Percentiles rank a stretch among this genome's conserved stretches.
These are phyloP conservation scores for Rhodofomes roseus DNA, from an alignment of 1,284 basidiomycete genomes.

Conservation along the genomic window DNA sequence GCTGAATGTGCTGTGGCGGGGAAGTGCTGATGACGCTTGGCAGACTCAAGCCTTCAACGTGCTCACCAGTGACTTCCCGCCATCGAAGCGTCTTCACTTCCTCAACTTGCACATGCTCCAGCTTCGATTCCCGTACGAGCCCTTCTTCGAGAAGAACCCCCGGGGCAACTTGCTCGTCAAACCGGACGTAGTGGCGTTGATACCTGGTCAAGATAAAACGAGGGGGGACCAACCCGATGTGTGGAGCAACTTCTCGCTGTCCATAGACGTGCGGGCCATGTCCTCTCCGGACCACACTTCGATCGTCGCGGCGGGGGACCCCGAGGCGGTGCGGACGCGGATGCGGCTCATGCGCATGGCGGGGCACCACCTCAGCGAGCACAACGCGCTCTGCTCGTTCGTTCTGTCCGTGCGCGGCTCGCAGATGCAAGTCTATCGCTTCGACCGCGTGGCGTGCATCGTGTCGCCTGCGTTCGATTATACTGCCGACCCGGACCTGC, in stretches of 20 bases:
- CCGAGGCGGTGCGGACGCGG: neutral
- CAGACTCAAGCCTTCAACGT: neutral
- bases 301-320: neutral
- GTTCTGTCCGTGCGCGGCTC: slow-evolving; percentile 13
- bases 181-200: neutral
- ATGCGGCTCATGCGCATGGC: neutral
- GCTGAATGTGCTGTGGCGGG: neutral
- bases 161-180: neutral
- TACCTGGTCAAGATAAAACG: neutral
- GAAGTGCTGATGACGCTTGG: too few relatives aligned
- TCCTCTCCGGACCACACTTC: neutral
- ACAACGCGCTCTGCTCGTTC: slow-evolving; percentile 7
- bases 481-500: slow-evolving; percentile 1
- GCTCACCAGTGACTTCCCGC: neutral
- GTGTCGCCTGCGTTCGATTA: slow-evolving; percentile 5
- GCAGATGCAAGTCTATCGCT: slow-evolving; percentile 11
- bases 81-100: neutral
- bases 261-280: neutral
- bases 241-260: neutral
- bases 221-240: neutral
- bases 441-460: slow-evolving; percentile 12
- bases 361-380: slow-evolving; percentile 1
- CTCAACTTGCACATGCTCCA: neutral
- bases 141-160: neutral
- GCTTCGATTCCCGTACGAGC: neutral